Conservation (phyloP, 2,329 filamentous ascomycete species). For the Colletotrichum sansevieriae region DNA sequence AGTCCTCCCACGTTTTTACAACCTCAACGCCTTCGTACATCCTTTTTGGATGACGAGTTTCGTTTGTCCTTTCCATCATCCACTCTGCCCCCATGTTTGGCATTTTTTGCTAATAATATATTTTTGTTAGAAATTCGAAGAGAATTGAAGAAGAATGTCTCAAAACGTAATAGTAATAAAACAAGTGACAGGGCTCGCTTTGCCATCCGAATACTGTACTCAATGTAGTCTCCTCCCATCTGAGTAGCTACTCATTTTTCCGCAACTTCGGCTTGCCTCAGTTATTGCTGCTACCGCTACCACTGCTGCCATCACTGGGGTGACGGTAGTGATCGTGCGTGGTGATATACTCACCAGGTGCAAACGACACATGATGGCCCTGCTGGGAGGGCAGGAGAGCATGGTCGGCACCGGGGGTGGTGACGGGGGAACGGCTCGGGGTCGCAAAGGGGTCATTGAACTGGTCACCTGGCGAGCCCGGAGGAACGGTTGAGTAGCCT, state of each 20-base stretch:
- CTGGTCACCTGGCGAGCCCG: conserved; percentile 16
- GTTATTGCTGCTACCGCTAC: conserved; percentile 10
- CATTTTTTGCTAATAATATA: conserved; percentile 29
- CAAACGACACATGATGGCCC: conserved; percentile 24
- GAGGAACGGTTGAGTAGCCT: conserved; percentile 22
- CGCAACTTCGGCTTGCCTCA: not conserved
- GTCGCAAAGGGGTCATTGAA: conserved; percentile 35
- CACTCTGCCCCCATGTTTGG: conserved; percentile 1
- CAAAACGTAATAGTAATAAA: not conserved
- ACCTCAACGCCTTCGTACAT: conserved; percentile 16
- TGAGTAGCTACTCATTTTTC: not conserved
- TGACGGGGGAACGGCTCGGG: conserved; percentile 21
- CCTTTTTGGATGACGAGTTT: not conserved
- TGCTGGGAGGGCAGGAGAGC: conserved; percentile 17
- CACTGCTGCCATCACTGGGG: conserved; percentile 19
- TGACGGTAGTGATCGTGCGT: conserved; percentile 7
- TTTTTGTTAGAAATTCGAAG: conserved; percentile 15
- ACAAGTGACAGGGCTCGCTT: conserved; percentile 19
- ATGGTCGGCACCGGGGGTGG: conserved; percentile 8
- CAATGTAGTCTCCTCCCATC: not conserved
- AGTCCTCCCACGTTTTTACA: conserved; percentile 9
- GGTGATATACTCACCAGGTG: conserved; percentile 20
- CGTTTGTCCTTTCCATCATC: not conserved
- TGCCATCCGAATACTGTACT: conserved; percentile 10
- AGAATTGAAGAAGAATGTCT: conserved; percentile 1